Evolutionary conservation across 2,329 filamentous ascomycete species (phyloP).

Genomic region (Sclerotinia borealis): DNA sequence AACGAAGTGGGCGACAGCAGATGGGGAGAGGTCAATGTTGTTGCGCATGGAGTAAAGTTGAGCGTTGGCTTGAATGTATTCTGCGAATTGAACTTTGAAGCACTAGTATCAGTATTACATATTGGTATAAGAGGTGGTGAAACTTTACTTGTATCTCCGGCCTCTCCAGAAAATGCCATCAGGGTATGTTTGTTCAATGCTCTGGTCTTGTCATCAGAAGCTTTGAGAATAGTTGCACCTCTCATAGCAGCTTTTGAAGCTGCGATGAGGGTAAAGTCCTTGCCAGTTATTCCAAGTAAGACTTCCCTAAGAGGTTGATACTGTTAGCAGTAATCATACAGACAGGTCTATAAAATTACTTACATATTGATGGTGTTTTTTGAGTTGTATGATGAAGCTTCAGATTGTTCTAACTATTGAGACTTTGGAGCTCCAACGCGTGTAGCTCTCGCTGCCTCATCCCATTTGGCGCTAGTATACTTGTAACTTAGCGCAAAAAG

Average conservation of each 20-base stretch:
- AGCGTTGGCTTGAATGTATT: constrained; percentile 97
- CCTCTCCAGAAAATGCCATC: constrained; percentile 92
- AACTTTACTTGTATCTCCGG: constrained; percentile 78
- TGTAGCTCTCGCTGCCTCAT: constrained; percentile 30
- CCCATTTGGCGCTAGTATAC: constrained; percentile 12
- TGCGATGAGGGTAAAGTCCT: constrained; percentile 97
- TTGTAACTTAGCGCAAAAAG: constrained; percentile 2
- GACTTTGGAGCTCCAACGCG: constrained; percentile 24
- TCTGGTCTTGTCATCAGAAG: constrained; percentile 93
- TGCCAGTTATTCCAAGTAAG: constrained; percentile 94
- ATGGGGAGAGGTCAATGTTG: constrained; percentile 82
- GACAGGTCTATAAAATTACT: not conserved
- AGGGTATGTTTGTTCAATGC: constrained; percentile 87
- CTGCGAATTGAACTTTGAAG: constrained; percentile 84
- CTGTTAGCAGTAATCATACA: constrained; percentile 10
- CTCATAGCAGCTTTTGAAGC: constrained; percentile 98
- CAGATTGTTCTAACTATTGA: constrained; percentile 21
- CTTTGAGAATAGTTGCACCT: constrained; percentile 92
- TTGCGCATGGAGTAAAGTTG: constrained; percentile 99
- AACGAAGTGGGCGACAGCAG: constrained; percentile 86
- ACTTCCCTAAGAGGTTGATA: constrained; percentile 66
- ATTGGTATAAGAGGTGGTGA: not conserved
- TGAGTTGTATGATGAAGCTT: constrained; percentile 21
- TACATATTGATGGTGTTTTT: constrained; percentile 27
- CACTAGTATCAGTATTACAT: constrained; percentile 10